These are phyloP conservation scores for Mallotus repandus DNA, from an alignment of 441 rosid genomes.

Conservation along the genomic window DNA sequence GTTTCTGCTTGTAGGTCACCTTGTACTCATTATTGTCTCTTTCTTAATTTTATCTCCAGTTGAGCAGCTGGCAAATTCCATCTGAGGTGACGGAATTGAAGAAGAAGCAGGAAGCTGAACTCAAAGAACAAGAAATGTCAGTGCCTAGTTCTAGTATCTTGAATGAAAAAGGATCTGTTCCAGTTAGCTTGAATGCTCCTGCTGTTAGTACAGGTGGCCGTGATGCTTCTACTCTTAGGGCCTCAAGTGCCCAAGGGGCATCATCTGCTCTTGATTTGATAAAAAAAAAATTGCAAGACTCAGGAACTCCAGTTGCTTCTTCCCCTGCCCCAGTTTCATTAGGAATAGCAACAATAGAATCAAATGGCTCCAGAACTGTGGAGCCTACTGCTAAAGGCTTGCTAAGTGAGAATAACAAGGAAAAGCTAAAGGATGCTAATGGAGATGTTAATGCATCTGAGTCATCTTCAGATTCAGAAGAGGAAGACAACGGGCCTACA, in stretches of 20 bases:
- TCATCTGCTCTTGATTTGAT: constrained; percentile 90
- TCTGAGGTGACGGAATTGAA: constrained; percentile 70
- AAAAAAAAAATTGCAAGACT: constrained; percentile 91
- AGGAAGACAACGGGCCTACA: constrained; percentile 82
- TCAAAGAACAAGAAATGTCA: constrained; percentile 47
- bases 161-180: constrained; percentile 59
- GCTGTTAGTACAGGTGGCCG: constrained; percentile 85
- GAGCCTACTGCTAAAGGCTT: constrained; percentile 59
- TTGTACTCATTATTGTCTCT: neutral
- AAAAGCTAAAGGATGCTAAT: constrained; percentile 65
- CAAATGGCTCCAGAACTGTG: constrained; percentile 62
- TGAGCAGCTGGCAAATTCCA: constrained; percentile 99
- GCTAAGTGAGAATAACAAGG: constrained; percentile 64
- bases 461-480: constrained; percentile 95
- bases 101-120: constrained; percentile 59
- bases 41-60: constrained; percentile 41
- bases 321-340: constrained; percentile 39
- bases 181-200: constrained; percentile 70
- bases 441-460: constrained; percentile 75
- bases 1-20: neutral
- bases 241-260: constrained; percentile 48
- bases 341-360: constrained; percentile 51
- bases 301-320: constrained; percentile 64
- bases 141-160: constrained; percentile 36
- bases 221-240: constrained; percentile 67